Evolutionary conservation across 805 yeast species (phyloP).

Genomic region (Candida argentea): DNA sequence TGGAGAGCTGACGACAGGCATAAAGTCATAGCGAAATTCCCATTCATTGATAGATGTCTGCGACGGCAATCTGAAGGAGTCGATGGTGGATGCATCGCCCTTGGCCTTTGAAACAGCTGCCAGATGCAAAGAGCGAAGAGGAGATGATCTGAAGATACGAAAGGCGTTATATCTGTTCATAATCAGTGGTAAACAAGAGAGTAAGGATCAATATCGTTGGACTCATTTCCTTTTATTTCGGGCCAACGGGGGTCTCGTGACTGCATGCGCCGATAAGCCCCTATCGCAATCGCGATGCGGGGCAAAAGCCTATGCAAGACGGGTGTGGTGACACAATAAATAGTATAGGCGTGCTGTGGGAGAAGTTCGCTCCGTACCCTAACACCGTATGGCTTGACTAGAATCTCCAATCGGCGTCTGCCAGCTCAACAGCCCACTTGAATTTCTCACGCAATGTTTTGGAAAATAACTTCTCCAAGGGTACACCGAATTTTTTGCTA

Average conservation of each 20-base stretch:
- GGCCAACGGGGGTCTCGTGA: too few relatives aligned
- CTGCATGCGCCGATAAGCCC: too few relatives aligned
- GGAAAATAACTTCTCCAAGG: constrained; percentile 85
- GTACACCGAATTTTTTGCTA: constrained; percentile 76
- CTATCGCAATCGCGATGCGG: too few relatives aligned
- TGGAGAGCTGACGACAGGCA: constrained; percentile 30
- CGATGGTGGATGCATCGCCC: constrained; percentile 50
- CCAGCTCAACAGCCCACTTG: constrained; percentile 91
- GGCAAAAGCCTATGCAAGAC: too few relatives aligned
- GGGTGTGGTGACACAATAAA: not conserved
- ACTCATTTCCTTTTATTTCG: too few relatives aligned
- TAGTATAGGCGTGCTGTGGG: not conserved
- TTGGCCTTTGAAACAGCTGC: too few relatives aligned
- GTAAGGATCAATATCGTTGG: too few relatives aligned
- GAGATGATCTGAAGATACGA: too few relatives aligned
- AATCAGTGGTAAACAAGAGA: too few relatives aligned
- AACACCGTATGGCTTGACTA: constrained; percentile 19
- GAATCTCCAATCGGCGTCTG: constrained; percentile 81
- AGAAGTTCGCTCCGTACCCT: not conserved
- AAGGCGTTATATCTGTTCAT: too few relatives aligned
- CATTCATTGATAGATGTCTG: constrained; percentile 37
- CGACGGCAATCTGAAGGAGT: constrained; percentile 42
- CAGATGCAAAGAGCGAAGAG: too few relatives aligned
- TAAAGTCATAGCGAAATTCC: constrained; percentile 39
- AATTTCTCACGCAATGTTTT: constrained; percentile 89